These are phyloP conservation scores for Zygnema cylindricum DNA, from an alignment of 139 green algal species.

Conservation along the genomic window DNA sequence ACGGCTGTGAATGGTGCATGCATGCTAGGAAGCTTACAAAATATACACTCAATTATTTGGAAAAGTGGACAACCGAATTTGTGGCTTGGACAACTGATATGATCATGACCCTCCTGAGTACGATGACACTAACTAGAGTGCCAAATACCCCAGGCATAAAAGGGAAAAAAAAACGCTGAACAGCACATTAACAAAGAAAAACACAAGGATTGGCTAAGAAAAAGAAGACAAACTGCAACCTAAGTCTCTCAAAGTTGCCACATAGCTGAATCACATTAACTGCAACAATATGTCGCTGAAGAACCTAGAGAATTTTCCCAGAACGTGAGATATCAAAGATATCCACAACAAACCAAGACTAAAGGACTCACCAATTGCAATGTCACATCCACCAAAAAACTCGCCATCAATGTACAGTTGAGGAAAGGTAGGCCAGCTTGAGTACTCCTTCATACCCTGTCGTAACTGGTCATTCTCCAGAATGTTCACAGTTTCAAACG, in stretches of 20 bases:
- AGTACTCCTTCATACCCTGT: constrained; percentile 68
- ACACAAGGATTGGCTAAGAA: too few species aligned
- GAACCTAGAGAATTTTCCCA: not conserved
- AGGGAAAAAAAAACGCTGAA: too few species aligned
- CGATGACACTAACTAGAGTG: too few species aligned
- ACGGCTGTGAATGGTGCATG: too few species aligned
- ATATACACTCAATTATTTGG: too few species aligned
- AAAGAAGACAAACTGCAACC: not conserved
- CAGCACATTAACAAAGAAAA: too few species aligned
- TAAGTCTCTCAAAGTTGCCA: constrained; percentile 27
- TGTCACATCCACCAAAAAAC: constrained; percentile 96
- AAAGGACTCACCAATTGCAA: constrained; percentile 80
- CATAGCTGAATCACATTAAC: not conserved
- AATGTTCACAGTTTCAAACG: constrained; percentile 92
- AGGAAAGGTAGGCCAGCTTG: constrained; percentile 87
- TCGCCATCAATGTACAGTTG: constrained; percentile 96
- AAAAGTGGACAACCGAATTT: too few species aligned
- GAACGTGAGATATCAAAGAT: not conserved
- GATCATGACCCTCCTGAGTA: too few species aligned
- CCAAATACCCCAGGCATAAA: too few species aligned
- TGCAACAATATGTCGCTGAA: not conserved
- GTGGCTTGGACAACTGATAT: too few species aligned
- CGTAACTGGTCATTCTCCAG: constrained; percentile 85
- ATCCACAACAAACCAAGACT: not conserved
- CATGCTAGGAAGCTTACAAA: too few species aligned